Evolutionary conservation across 1,284 basidiomycete genomes (phyloP), one percentile per base, ranked within the genome.

Genomic region (Cystobasidium pallidum): DNA sequence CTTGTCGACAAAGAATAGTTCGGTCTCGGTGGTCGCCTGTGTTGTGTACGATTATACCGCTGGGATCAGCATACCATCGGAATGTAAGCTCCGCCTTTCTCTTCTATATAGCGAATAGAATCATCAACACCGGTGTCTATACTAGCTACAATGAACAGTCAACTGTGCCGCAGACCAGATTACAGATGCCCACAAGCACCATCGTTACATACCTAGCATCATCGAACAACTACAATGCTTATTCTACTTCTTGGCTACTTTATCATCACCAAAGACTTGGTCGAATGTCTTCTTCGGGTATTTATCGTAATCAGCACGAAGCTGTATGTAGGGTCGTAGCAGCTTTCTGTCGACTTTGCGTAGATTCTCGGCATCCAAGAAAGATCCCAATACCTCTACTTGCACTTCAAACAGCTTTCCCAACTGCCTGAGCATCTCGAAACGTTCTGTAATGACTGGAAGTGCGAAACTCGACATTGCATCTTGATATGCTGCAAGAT

Each of bases 341-440:
- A 98, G 84, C 17, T 86, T 85, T 2, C 91, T 84, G 78, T 99
- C 95, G 77, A 99, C 94, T 24, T 91, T 87, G 8, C 92, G 92
- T 6, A 97, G 87, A 80, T 93, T 91, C 7, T 75, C 72, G 78
- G 95, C 94, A 3, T 89, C 90, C 81, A 96, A 91, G 82, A 94
- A 97, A 1, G 92, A 91, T 76, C 91, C 91, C 75, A 97, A 86
- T 72, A 93, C 92, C 75, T 95, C 92, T 3, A 94, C 93, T 73
- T 89, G 89, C 55, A 97, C 91, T 76, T 97, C 89, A 85, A 98
- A 99, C 72, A 95, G 86, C 80, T 98, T 96, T 77, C 96, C 96
- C 0, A 99, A 88, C 81, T 99, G 94, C 55, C 95, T 90, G 75
- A 99, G 89, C 85, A 99, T 98, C 80, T 99, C 96, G 83, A 96